Evolutionary conservation across 441 rosid species (phyloP).

Genomic region (Corymbia citriodora): DNA sequence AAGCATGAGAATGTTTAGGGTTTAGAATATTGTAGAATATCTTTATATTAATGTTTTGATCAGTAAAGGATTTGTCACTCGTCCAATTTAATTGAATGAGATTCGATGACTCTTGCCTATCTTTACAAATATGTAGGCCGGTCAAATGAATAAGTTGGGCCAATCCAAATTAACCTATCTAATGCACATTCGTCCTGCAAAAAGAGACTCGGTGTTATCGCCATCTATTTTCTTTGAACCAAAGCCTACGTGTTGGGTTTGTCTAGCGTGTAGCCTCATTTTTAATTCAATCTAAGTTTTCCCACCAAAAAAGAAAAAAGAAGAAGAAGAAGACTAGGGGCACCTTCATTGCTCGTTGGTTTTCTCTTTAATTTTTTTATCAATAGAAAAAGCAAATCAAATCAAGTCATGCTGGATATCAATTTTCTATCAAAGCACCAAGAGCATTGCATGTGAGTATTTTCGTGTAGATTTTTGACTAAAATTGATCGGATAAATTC

Average conservation of each 20-base stretch:
- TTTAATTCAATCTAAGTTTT: background rate
- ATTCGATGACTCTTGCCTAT: background rate
- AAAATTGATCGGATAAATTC: background rate
- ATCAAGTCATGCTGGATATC: background rate
- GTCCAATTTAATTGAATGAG: background rate
- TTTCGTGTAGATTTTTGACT: background rate
- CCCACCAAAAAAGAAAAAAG: background rate
- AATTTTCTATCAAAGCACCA: background rate
- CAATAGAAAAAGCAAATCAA: background rate
- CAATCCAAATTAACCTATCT: background rate
- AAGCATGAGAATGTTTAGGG: background rate
- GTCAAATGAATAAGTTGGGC: background rate
- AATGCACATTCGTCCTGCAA: background rate
- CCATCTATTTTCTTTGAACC: background rate
- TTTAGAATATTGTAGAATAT: background rate
- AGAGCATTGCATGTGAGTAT: background rate
- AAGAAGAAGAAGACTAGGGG: background rate
- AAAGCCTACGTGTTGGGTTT: background rate
- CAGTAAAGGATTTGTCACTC: background rate
- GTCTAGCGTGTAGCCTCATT: background rate
- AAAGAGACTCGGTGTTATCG: background rate
- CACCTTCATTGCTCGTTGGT: background rate
- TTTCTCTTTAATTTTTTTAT: background rate
- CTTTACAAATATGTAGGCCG: background rate
- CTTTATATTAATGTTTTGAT: background rate